phyloP scores from a whole-genome alignment of 805 yeast species.

The Candida ficus region DNA sequence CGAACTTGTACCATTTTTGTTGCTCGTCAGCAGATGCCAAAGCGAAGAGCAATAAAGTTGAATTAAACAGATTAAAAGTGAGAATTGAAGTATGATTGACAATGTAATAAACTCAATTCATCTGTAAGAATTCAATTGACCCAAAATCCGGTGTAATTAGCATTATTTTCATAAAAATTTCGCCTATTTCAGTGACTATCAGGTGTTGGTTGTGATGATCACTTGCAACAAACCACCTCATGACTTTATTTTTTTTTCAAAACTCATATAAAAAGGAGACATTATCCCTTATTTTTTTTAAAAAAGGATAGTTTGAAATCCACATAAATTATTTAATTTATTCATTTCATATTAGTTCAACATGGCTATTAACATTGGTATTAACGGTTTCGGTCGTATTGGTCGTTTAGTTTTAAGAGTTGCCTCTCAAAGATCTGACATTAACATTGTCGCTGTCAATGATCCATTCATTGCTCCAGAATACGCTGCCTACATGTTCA shows the following conservation, averaged over 20 bases:
- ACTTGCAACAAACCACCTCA: conserved; percentile 8
- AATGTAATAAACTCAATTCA: not conserved
- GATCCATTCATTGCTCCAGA: conserved; percentile 66
- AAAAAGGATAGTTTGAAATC: not conserved
- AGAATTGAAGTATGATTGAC: too few species aligned
- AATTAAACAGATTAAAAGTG: not conserved
- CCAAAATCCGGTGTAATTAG: too few species aligned
- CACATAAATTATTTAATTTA: not conserved
- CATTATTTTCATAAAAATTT: too few species aligned
- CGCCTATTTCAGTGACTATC: not conserved
- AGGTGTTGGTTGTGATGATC: not conserved
- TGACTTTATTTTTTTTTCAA: not conserved
- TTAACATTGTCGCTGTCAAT: conserved; percentile 61
- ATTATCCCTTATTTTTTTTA: not conserved
- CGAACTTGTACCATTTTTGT: too few species aligned
- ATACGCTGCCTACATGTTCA: conserved; percentile 71
- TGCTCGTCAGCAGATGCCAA: conserved; percentile 4
- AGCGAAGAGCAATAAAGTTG: not conserved
- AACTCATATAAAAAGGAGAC: not conserved
- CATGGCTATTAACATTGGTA: conserved; percentile 56
- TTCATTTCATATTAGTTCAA: conserved; percentile 1
- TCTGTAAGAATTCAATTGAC: not conserved
- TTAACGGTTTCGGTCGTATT: conserved; percentile 72
- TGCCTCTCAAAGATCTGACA: conserved; percentile 46
- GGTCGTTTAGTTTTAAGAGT: conserved; percentile 66